Evolutionary conservation across 768 basidiomycete genomes (phyloP), one percentile per base, ranked within the genome.

Genomic region (Russula virescens): DNA sequence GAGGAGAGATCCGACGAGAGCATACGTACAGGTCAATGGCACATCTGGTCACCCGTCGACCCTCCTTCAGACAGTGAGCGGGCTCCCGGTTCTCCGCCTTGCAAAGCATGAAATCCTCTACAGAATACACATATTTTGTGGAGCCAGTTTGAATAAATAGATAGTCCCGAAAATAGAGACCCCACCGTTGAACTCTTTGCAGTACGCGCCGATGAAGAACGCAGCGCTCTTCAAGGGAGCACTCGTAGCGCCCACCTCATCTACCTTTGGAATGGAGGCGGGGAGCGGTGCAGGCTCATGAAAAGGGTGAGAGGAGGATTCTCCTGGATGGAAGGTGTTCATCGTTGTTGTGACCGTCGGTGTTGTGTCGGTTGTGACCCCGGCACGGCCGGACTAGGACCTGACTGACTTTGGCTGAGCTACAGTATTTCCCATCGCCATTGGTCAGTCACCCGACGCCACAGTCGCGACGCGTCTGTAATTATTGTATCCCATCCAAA

Each of bases 21-120:
- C 25, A 25, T 47, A 57, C 92, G 72, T 69, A 98, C 97, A 99
- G 71, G 72, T 98, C 94, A 38, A 87, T 86, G 51, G 95, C 91
- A 75, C 97, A 99, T 68, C 97, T 83, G 58, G 97, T 98, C 60
- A 98, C 96, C 68, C 91, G 86, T 68, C 97, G 77, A 13, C 97
- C 97, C 75, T 98, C 97, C 80, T 91, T 90, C 77, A 98, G 72
- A 75, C 97, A 99, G 73, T 95, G 93, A 23, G 76, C 92, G 11
- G 96, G 94, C 71, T 96, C 88, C 62, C 88, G 82, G 71, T 83
- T 88, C 79, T 98, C 95, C 25, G 84, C 79, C 78, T 98, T 98
- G 83, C 97, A 99, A 57, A 98, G 88, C 93, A 98, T 96, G 70
- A 92, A 93, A 78, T 93, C 90, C 82, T 93, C 91, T 91, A 71